Conservation (phyloP, 129 eudicot species). For the Artemisia argyi region DNA sequence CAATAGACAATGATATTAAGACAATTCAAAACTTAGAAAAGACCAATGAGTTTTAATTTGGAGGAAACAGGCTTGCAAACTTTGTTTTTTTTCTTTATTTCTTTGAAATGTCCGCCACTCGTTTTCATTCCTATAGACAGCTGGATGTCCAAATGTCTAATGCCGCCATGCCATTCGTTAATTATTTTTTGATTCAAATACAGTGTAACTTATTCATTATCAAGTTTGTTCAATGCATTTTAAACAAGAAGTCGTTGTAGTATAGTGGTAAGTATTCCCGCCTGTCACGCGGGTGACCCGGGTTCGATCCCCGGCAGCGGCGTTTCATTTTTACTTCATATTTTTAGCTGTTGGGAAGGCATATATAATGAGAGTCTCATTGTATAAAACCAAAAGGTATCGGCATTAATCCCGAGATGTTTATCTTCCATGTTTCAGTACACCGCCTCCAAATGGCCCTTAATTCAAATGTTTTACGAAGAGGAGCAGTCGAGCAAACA, state of each 20-base stretch:
- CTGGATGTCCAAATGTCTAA: neutral
- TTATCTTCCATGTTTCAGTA: no score
- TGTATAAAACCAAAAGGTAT: no score
- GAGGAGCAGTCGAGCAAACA: no score
- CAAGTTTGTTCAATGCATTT: no score
- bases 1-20: neutral
- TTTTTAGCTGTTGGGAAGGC: no score
- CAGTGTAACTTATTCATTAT: neutral
- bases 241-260: slow-evolving; percentile 68
- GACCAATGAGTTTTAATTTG: neutral
- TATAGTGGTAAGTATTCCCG: slow-evolving; percentile 96
- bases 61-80: slow-evolving; percentile 25
- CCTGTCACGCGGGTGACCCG: slow-evolving; percentile 99
- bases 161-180: no score
- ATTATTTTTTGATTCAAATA: neutral
- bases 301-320: slow-evolving; percentile 99
- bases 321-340: neutral
- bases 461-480: no score
- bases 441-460: no score
- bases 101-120: neutral
- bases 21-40: slow-evolving; percentile 3
- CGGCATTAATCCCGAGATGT: no score
- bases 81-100: slow-evolving; percentile 20
- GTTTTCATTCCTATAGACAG: neutral
- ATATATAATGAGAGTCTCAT: no score